phyloP scores from a whole-genome alignment of 306 rosid genomes.

The Quercus mongolica region DNA sequence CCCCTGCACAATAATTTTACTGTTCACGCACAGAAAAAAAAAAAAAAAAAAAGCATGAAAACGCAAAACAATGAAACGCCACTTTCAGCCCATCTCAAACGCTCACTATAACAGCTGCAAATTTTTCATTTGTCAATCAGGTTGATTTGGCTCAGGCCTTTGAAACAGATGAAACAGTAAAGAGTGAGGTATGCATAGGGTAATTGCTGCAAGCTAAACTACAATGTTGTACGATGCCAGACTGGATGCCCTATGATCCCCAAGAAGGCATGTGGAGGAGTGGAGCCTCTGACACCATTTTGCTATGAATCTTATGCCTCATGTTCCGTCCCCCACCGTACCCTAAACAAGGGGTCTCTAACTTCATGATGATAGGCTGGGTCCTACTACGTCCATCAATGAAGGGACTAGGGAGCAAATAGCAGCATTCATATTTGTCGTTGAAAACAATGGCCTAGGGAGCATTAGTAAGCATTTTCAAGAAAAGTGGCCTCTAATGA shows the following conservation, averaged over 20 bases:
- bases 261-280: slow-evolving; percentile 40
- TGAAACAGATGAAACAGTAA: too few species aligned
- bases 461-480: neutral
- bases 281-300: slow-evolving; percentile 56
- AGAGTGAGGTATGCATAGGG: slow-evolving; percentile 15
- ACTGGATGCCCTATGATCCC: slow-evolving; percentile 34
- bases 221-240: slow-evolving; percentile 45
- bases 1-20: too few species aligned
- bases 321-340: slow-evolving; percentile 13
- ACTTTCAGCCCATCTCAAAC: too few species aligned
- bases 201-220: slow-evolving; percentile 31
- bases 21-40: too few species aligned
- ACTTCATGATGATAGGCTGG: slow-evolving; percentile 25
- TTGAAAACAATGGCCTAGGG: neutral
- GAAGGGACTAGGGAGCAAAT: neutral
- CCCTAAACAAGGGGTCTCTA: slow-evolving; percentile 30
- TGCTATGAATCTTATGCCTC: slow-evolving; percentile 40
- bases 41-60: too few species aligned
- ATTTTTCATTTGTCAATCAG: neutral
- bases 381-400: slow-evolving; percentile 28
- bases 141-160: neutral
- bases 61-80: too few species aligned
- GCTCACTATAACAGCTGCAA: neutral
- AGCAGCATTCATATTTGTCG: slow-evolving; percentile 9
- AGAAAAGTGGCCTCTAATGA: neutral